Percentiles rank a stretch among this genome's conserved stretches.
Conservation (phyloP, 2,329 filamentous ascomycete species). For the Fusarium odoratissimum region DNA sequence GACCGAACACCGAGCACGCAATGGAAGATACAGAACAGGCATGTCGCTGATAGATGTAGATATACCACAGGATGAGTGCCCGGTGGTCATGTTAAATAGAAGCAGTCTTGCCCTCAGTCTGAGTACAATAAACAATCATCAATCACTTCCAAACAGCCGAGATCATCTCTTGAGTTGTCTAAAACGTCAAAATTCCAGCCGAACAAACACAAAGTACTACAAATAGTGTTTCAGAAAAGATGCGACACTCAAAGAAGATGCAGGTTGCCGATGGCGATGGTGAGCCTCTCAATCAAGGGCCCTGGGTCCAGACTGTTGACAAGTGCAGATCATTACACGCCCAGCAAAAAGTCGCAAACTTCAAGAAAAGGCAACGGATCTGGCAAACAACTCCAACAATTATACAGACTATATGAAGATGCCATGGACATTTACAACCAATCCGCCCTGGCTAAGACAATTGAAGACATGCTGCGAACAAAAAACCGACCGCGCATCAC, state of each 20-base stretch:
- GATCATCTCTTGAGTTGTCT: not conserved
- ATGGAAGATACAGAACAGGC: not conserved
- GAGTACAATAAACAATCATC: not conserved
- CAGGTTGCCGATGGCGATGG: slow-evolving; percentile 7
- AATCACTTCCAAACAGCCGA: not conserved
- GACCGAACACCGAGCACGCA: slow-evolving; percentile 28
- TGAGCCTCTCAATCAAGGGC: not conserved
- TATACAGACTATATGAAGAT: slow-evolving; percentile 29
- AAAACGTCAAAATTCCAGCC: not conserved
- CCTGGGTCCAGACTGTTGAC: not conserved
- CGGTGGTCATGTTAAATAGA: not conserved
- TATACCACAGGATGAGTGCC: not conserved
- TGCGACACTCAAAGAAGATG: slow-evolving; percentile 25
- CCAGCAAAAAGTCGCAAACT: slow-evolving; percentile 7
- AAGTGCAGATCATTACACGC: not conserved
- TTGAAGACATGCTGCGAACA: slow-evolving; percentile 34
- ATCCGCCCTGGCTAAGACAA: slow-evolving; percentile 24
- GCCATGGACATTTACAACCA: slow-evolving; percentile 23
- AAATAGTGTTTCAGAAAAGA: not conserved
- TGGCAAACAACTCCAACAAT: slow-evolving; percentile 32
- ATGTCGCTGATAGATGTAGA: not conserved
- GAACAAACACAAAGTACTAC: rapidly evolving
- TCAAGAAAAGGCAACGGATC: slow-evolving; percentile 16
- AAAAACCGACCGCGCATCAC: slow-evolving; percentile 35
- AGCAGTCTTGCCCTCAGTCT: not conserved